These are phyloP conservation scores for Teratosphaeria zuluensis DNA, from an alignment of 2,329 filamentous ascomycete genomes.

Conservation along the genomic window DNA sequence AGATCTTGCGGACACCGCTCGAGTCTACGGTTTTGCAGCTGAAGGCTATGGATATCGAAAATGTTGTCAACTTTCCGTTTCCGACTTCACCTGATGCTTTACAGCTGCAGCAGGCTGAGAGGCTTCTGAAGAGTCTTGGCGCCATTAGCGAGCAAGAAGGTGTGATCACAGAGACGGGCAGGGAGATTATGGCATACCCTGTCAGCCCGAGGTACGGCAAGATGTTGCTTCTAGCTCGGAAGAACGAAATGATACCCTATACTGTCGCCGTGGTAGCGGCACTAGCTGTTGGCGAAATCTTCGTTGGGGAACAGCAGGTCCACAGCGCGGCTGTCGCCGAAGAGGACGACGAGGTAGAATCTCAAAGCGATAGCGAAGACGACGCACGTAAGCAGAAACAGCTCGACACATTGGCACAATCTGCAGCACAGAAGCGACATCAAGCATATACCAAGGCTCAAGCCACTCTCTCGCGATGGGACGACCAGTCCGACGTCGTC, in stretches of 20 bases:
- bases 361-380: constrained; percentile 27
- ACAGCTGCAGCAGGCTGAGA: constrained; percentile 74
- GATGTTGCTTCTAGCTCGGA: constrained; percentile 80
- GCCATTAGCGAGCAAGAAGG: constrained; percentile 55
- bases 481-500: constrained; percentile 76
- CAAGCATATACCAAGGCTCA: constrained; percentile 63
- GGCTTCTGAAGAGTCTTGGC: constrained; percentile 73
- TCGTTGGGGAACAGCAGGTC: constrained; percentile 70
- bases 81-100: constrained; percentile 76
- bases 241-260: constrained; percentile 72
- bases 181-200: constrained; percentile 78
- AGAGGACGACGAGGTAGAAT: constrained; percentile 19
- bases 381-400: constrained; percentile 19
- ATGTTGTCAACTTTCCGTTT: constrained; percentile 90
- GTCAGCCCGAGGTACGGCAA: constrained; percentile 83
- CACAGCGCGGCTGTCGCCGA: constrained; percentile 40
- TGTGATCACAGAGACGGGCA: constrained; percentile 68
- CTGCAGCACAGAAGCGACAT: constrained; percentile 50
- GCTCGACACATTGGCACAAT: constrained; percentile 56
- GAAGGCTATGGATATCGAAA: constrained; percentile 86
- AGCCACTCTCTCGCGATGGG: constrained; percentile 67
- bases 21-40: constrained; percentile 84
- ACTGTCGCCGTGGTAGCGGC: constrained; percentile 82
- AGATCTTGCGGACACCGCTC: constrained; percentile 82
- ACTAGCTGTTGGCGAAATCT: constrained; percentile 79